phyloP scores from a whole-genome alignment of 768 basidiomycete species.

The Mycena polygramma region DNA sequence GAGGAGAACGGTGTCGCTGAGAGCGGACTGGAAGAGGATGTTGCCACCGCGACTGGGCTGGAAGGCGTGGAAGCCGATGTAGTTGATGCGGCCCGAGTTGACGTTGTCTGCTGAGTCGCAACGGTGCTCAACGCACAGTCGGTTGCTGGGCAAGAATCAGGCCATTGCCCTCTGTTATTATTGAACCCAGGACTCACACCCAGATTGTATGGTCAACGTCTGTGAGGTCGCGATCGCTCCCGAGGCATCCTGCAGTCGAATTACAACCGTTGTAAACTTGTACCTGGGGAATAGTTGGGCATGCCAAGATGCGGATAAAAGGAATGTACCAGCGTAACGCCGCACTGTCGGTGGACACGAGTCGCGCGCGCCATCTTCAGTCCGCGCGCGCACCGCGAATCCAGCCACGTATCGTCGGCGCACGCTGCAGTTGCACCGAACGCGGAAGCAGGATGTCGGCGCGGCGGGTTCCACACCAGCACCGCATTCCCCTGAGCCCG shows the following conservation, averaged over 20 bases:
- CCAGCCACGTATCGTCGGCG: too few relatives aligned
- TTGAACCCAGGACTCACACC: constrained; percentile 7
- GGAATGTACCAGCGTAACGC: constrained; percentile 7
- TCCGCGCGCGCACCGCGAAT: too few relatives aligned
- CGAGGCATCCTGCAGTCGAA: constrained; percentile 19
- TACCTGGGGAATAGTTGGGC: constrained; percentile 7
- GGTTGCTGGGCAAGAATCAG: background rate
- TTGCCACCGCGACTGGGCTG: background rate
- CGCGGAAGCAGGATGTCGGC: too few relatives aligned
- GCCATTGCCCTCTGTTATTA: background rate
- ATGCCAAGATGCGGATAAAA: too few relatives aligned
- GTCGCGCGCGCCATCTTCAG: too few relatives aligned
- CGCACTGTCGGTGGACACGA: too few relatives aligned
- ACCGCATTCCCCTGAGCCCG: too few relatives aligned
- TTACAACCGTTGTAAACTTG: constrained; percentile 5
- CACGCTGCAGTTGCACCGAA: too few relatives aligned
- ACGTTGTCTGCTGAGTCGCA: constrained; percentile 5
- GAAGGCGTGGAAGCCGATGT: background rate
- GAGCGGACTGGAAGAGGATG: background rate
- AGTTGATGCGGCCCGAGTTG: background rate
- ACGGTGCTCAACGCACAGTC: constrained; percentile 12
- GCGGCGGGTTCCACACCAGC: too few relatives aligned
- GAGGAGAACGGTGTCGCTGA: background rate
- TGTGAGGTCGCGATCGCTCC: constrained; percentile 20
- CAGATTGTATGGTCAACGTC: constrained; percentile 7